phyloP scores from a whole-genome alignment of 129 eudicot genomes.

The Mikania micrantha region DNA sequence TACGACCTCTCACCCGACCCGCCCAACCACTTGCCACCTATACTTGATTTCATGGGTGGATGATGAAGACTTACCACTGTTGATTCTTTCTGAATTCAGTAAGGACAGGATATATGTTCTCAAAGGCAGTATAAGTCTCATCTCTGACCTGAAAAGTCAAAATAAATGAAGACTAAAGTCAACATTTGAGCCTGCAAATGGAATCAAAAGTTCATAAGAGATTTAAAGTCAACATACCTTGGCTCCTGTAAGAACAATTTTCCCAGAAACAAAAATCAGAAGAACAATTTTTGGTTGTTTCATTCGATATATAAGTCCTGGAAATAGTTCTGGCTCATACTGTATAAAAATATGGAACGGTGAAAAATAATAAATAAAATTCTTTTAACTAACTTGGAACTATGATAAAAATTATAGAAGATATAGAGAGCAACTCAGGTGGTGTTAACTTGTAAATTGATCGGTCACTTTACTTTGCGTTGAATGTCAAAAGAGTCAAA shows the following conservation, averaged over 20 bases:
- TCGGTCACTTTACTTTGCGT: not conserved
- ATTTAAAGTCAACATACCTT: slow-evolving; percentile 39
- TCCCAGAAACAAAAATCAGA: slow-evolving; percentile 80
- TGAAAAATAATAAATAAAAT: not conserved
- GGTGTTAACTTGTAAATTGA: too few species aligned
- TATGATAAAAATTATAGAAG: not conserved
- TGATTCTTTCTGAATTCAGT: slow-evolving; percentile 76
- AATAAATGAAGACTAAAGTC: not conserved
- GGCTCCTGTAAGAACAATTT: slow-evolving; percentile 87
- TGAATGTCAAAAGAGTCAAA: not conserved
- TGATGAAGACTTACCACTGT: slow-evolving; percentile 48
- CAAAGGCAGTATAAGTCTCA: slow-evolving; percentile 74
- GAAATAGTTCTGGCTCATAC: slow-evolving; percentile 90
- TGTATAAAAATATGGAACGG: slow-evolving; percentile 18
- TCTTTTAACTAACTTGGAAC: not conserved
- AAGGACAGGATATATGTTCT: slow-evolving; percentile 83
- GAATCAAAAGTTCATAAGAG: not conserved
- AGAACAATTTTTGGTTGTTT: slow-evolving; percentile 84
- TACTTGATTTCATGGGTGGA: not conserved
- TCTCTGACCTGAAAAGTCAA: slow-evolving; percentile 53
- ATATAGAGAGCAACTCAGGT: not conserved
- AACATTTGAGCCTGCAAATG: not conserved
- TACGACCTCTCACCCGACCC: not conserved
- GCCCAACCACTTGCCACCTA: not conserved
- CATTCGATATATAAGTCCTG: slow-evolving; percentile 85